Base-by-base conservation (phyloP, 805 yeast genomes). In the Groenewaldozyma salmanticensis region DNA sequence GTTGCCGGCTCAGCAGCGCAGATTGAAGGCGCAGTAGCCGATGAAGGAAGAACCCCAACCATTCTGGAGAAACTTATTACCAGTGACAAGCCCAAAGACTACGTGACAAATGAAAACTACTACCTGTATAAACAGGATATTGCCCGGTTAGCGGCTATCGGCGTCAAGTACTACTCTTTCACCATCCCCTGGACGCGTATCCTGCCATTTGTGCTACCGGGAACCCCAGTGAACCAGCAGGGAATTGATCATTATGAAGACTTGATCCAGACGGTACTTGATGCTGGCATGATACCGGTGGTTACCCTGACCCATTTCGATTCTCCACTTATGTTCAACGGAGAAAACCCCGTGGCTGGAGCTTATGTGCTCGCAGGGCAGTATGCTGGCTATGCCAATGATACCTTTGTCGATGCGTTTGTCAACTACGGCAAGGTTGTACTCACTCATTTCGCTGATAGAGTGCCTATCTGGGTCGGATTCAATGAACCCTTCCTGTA, bases 1-100 rank as follows among this genome's bases (percentile, higher is more conserved):
- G 55, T 53, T 39, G 60, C 64, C 4, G 58, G 60, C 6, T 54
- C 64, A 9, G 61, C 64, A 5, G 52, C 59, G 15, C 66, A 61
- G 45, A 53, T 57, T 34, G 65, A 61, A 46, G 64, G 64, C 29
- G 63, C 65, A 7, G 48, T 52, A 18, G 57, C 55, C 15, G 60
- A 52, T 20, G 60, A 60, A 40, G 64, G 64, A 6, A 49, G 58
- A 36, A 44, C 57, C 7, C 64, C 62, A 13, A 42, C 60, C 13
- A 42, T 57, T 31, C 45, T 51, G 49, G 65, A 61, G 38, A 21
- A 34, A n/a, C 29, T 24, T 24, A 34, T 33, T 36, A 57, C 62
- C 15, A 52, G 52, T 41, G 13, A 13, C 13, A 7, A 13, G 7
- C 29, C 29, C 7, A 24, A 24, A 13, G 29, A 24, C 13, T 24